Evolutionary conservation across 495 filamentous ascomycete genomes (phyloP), one percentile per base, ranked within the genome.

Genomic region (Eremomyces bilateralis): DNA sequence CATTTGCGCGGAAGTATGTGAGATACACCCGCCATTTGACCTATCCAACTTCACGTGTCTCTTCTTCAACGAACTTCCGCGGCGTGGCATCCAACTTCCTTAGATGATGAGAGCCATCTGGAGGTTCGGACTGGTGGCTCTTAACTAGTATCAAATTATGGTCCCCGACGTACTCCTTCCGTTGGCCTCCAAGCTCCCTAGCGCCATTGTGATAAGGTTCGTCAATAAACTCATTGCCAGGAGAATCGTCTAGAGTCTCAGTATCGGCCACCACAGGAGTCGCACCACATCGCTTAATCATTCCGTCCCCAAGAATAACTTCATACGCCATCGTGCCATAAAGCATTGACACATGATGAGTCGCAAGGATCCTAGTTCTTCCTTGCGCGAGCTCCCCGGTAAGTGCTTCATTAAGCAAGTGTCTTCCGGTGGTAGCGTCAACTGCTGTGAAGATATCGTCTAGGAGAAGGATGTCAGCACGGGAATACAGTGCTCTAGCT

Each of bases 391-490:
- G 51, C 20, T 71, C 63, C 0, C 80, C 80, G 13, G 63, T 73
- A 4, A 90, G 53, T 34, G 76, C 74, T 19, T 78, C 57, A 36
- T 85, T 73, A 38, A 75, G 80, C 31, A 85, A 68, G 44, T 80
- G 73, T 15, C 68, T 64, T 11, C 80, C 80, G 31, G 81, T 78
- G 47, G 85, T 78, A 10, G 76, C 55, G 47, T 71, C 64, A 1
- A 69, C 45, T 0, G 76, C 76, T 13, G 67, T 71, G 10, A 90
- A 90, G 25, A 90, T 84, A 45, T 90, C 80, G 45, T 90, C 80
- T 33, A 90, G 54, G 16, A 90, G 58, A 0, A 90, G 61, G 36
- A 82, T 75, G 0, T 76, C 74, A 3, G 80, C 80, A 1, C 80
- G 59, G 2, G 76, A 82, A 48, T 90, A 88, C 20, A 84, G 54